Conservation (phyloP, 2,329 filamentous ascomycete genomes). For the Fusarium pseudocircinatum region DNA sequence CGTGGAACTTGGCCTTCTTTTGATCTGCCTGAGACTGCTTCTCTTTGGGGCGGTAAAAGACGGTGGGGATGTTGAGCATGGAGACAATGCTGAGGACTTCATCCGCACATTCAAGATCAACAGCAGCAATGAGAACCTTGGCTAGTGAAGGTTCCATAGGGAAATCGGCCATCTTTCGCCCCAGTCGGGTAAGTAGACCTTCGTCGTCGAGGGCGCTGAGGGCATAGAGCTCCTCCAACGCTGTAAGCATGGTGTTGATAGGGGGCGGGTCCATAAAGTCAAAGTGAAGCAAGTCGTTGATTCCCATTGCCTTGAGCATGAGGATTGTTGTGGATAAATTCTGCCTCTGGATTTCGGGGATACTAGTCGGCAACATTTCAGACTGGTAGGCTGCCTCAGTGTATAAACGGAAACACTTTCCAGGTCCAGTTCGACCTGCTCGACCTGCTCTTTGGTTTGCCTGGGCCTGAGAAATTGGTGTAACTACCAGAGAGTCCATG, state of each 20-base stretch:
- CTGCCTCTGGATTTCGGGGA: constrained; percentile 95
- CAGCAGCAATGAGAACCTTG: constrained; percentile 88
- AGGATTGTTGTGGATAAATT: constrained; percentile 93
- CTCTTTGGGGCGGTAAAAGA: constrained; percentile 97
- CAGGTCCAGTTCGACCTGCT: constrained; percentile 92
- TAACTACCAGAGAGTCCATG: constrained; percentile 96
- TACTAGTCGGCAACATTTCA: constrained; percentile 95
- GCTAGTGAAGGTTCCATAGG: constrained; percentile 95
- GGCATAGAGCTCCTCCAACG: constrained; percentile 93
- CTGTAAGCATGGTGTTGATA: constrained; percentile 96
- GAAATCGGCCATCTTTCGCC: constrained; percentile 98
- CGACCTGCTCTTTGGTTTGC: constrained; percentile 93
- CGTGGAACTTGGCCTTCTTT: constrained; percentile 98
- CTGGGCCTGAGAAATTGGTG: constrained; percentile 95
- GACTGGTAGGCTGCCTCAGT: constrained; percentile 95
- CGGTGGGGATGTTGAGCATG: constrained; percentile 86
- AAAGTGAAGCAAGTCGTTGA: constrained; percentile 96
- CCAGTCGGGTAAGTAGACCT: constrained; percentile 88
- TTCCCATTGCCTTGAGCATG: constrained; percentile 99
- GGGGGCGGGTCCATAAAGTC: constrained; percentile 99
- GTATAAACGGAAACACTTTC: constrained; percentile 95
- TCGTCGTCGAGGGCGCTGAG: constrained; percentile 93
- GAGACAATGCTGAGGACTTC: constrained; percentile 95
- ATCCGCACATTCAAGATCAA: constrained; percentile 89
- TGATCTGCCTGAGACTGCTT: constrained; percentile 97